Evolutionary conservation across 805 yeast species (phyloP).

Genomic region (Sugiyamaella mastotermitis): DNA sequence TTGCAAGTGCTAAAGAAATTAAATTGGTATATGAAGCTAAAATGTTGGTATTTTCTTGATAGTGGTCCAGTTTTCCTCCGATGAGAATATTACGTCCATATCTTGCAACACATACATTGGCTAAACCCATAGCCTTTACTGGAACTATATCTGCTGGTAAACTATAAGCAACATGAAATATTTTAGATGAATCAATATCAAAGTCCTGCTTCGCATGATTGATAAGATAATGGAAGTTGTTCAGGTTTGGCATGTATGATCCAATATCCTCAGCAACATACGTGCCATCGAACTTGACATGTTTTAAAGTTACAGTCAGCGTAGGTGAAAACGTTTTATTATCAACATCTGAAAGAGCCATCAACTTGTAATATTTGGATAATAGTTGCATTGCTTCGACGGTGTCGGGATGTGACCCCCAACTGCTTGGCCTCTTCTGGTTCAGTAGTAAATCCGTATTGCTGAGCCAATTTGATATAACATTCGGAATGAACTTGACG

Average conservation of each 20-base stretch:
- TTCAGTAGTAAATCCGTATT: no score
- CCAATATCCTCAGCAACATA: not conserved
- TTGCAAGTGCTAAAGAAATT: no score
- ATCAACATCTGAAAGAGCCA: not conserved
- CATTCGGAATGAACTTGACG: no score
- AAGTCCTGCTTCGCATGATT: not conserved
- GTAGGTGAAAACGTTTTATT: not conserved
- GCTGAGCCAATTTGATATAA: no score
- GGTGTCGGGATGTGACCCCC: not conserved
- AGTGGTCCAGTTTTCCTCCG: not conserved
- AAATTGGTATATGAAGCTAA: no score
- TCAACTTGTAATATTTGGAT: not conserved
- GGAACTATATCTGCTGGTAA: not conserved
- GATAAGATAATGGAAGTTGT: not conserved
- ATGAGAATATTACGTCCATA: not conserved
- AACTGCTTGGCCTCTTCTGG: no score
- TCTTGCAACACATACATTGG: not conserved
- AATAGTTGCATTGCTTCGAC: not conserved
- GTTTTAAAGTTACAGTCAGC: not conserved
- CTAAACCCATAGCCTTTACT: not conserved
- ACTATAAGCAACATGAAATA: not conserved
- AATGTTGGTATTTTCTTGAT: no score
- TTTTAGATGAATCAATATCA: not conserved
- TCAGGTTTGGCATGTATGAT: not conserved
- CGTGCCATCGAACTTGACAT: not conserved